Percentiles rank a stretch among this genome's conserved stretches.
phyloP scores from a whole-genome alignment of 139 green algal genomes.

The Tetraselmis chui region DNA sequence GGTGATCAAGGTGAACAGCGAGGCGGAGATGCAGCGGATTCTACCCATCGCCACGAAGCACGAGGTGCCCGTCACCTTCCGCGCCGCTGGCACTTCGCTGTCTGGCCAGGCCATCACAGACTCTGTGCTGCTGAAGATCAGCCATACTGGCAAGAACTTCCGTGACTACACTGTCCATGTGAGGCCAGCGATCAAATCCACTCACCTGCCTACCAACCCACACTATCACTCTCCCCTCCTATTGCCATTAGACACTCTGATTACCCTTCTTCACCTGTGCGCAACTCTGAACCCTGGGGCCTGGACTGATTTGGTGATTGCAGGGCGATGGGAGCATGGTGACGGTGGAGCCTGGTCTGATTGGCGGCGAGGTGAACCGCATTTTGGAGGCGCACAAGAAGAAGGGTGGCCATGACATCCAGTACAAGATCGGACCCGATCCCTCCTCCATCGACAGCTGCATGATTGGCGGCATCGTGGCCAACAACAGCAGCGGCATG shows the following conservation, averaged over 20 bases:
- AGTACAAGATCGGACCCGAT: constrained; percentile 98
- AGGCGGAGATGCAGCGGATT: constrained; percentile 80
- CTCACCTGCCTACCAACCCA: neutral
- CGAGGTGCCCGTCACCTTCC: constrained; percentile 90
- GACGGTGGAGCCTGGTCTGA: constrained; percentile 91
- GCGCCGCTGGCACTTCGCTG: constrained; percentile 87
- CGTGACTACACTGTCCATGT: constrained; percentile 82
- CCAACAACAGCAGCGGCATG: constrained; percentile 97
- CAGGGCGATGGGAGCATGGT: constrained; percentile 84
- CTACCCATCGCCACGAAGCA: constrained; percentile 79
- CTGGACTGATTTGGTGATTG: constrained; percentile 1
- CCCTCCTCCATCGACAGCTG: constrained; percentile 90
- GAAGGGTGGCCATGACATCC: constrained; percentile 56
- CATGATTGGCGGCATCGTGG: constrained; percentile 90
- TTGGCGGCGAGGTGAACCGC: constrained; percentile 90
- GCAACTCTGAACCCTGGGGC: too few species aligned
- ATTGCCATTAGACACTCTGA: too few species aligned
- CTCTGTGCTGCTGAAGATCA: constrained; percentile 92
- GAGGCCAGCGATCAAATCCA: constrained; percentile 18
- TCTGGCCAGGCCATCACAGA: constrained; percentile 88
- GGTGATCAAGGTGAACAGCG: constrained; percentile 78
- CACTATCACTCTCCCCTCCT: neutral
- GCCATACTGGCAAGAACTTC: constrained; percentile 93
- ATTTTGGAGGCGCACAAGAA: constrained; percentile 71
- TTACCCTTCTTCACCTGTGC: too few species aligned